Evolutionary conservation across 2,329 filamentous ascomycete species (phyloP).

Genomic region (Cadophora luteo-olivacea): DNA sequence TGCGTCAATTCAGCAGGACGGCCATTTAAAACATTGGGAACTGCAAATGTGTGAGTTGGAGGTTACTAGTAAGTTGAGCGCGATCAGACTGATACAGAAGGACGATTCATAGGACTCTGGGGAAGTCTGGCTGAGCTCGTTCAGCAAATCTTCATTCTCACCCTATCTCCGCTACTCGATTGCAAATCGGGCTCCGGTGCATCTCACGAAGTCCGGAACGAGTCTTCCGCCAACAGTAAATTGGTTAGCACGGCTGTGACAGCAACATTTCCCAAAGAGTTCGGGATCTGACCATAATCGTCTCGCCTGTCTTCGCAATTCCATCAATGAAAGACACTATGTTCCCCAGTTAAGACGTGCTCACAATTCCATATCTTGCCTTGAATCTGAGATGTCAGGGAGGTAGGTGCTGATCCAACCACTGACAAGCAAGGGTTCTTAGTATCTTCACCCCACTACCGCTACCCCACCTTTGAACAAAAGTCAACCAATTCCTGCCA

Average conservation of each 20-base stretch:
- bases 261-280: not conserved
- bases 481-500: slow-evolving; percentile 7
- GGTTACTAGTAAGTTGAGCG: too few species aligned
- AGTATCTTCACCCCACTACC: slow-evolving; percentile 10
- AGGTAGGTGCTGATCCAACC: not conserved
- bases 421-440: not conserved
- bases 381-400: not conserved
- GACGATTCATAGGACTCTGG: too few species aligned
- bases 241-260: too few species aligned
- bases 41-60: too few species aligned
- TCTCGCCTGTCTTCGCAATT: too few species aligned
- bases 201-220: not conserved
- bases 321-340: too few species aligned
- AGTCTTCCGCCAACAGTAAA: not conserved
- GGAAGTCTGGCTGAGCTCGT: not conserved
- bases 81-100: too few species aligned
- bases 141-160: not conserved
- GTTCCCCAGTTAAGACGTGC: not conserved
- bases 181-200: not conserved
- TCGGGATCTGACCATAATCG: not conserved
- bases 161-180: not conserved
- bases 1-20: too few species aligned
- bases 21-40: too few species aligned
- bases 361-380: not conserved
- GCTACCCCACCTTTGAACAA: slow-evolving; percentile 7